Conservation (phyloP, 108 stramenopile genomes). For the Nitzschia putrida region DNA sequence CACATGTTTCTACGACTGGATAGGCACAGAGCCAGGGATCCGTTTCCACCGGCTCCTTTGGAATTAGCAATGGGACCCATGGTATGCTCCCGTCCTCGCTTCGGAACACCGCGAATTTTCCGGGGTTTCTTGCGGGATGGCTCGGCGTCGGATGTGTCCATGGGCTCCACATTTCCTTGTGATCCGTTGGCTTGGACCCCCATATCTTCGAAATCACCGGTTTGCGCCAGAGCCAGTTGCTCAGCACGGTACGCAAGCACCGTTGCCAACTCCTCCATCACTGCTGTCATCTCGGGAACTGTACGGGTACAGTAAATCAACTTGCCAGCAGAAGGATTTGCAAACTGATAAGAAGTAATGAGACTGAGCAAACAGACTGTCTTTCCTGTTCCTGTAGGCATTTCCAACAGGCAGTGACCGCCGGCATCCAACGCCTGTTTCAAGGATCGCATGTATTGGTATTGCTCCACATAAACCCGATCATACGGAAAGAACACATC, state of each 20-base stretch:
- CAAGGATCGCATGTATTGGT: conserved; percentile 98
- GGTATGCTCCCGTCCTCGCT: conserved; percentile 27
- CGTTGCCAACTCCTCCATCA: conserved; percentile 95
- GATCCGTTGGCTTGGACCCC: conserved; percentile 29
- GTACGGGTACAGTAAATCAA: conserved; percentile 99
- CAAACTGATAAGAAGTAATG: conserved; percentile 97
- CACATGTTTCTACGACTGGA: conserved; percentile 98
- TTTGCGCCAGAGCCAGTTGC: conserved; percentile 55
- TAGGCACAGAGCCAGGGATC: conserved; percentile 92
- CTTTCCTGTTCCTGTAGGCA: conserved; percentile 93
- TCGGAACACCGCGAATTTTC: conserved; percentile 34
- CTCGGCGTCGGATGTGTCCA: not conserved
- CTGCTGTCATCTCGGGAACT: conserved; percentile 99
- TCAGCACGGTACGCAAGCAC: conserved; percentile 89
- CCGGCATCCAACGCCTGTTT: conserved; percentile 97
- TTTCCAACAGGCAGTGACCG: conserved; percentile 96
- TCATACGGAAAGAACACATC: conserved; percentile 99
- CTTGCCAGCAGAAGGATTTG: conserved; percentile 91
- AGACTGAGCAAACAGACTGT: conserved; percentile 90
- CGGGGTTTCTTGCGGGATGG: conserved; percentile 39
- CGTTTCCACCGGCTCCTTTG: conserved; percentile 76
- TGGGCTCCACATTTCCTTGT: conserved; percentile 5
- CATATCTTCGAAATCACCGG: conserved; percentile 23
- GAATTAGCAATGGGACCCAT: conserved; percentile 70
- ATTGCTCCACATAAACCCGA: conserved; percentile 96